Percentiles rank a stretch among this genome's conserved stretches.
Evolutionary conservation across 345 rosid genomes (phyloP).

Genomic region (Lepidium sativum): DNA sequence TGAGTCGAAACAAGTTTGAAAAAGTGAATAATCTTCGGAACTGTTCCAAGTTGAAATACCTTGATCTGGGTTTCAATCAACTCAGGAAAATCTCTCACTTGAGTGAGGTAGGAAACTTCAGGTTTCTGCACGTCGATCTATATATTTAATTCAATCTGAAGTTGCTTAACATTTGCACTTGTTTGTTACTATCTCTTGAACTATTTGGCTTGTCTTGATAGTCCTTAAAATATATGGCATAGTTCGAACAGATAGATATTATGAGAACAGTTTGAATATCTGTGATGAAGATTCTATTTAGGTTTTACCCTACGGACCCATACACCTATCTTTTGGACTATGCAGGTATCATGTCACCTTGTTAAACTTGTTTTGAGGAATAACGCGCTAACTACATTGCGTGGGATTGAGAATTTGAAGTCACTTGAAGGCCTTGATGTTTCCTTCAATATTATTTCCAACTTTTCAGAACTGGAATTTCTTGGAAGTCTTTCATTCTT

Average conservation of each 20-base stretch:
- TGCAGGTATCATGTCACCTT: slow-evolving; percentile 85
- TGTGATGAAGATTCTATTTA: slow-evolving; percentile 9
- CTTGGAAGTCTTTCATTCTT: slow-evolving; percentile 57
- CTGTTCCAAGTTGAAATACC: slow-evolving; percentile 72
- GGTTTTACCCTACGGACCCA: slow-evolving; percentile 26
- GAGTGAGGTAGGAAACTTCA: slow-evolving; percentile 52
- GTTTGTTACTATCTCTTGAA: background rate
- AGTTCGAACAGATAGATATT: background rate
- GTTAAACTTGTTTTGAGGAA: slow-evolving; percentile 92
- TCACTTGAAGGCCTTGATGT: slow-evolving; percentile 94
- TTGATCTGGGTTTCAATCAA: slow-evolving; percentile 95
- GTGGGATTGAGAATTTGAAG: slow-evolving; percentile 92
- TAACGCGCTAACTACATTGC: slow-evolving; percentile 80
- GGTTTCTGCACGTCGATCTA: background rate
- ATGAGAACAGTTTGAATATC: background rate
- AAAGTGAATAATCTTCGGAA: slow-evolving; percentile 84
- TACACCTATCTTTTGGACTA: slow-evolving; percentile 32
- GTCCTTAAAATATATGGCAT: background rate
- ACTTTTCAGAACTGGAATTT: slow-evolving; percentile 79
- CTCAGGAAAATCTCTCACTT: slow-evolving; percentile 59
- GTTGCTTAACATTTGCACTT: slow-evolving; percentile 1
- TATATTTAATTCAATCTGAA: background rate
- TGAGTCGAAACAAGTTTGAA: slow-evolving; percentile 88
- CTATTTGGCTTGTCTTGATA: background rate
- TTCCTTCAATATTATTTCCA: slow-evolving; percentile 88